phyloP scores from a whole-genome alignment of 805 yeast genomes.

The Ogataea ganodermae region DNA sequence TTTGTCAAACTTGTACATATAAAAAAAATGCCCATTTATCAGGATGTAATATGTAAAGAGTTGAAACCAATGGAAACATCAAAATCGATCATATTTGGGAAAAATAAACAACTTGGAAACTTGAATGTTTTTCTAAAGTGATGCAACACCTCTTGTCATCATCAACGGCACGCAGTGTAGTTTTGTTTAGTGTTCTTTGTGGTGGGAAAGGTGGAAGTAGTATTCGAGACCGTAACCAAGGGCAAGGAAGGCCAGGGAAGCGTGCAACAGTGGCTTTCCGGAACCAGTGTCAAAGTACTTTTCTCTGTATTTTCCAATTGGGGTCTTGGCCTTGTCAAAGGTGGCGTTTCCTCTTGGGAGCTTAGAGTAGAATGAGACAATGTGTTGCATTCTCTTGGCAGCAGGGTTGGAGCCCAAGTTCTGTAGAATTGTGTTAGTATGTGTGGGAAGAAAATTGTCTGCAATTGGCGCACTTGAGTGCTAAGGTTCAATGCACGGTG shows the following conservation, averaged over 20 bases:
- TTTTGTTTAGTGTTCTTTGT: slow-evolving; percentile 46
- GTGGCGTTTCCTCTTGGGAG: slow-evolving; percentile 94
- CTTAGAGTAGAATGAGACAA: slow-evolving; percentile 92
- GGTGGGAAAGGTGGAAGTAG: slow-evolving; percentile 81
- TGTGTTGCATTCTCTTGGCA: slow-evolving; percentile 94
- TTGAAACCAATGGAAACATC: neutral
- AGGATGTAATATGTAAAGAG: neutral
- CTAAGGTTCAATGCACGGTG: neutral
- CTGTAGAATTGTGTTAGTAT: slow-evolving; percentile 38
- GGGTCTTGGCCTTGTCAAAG: slow-evolving; percentile 65
- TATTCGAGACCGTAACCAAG: slow-evolving; percentile 92
- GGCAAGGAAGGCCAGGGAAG: slow-evolving; percentile 64
- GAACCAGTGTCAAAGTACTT: slow-evolving; percentile 83
- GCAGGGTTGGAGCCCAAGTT: slow-evolving; percentile 94
- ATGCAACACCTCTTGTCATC: slow-evolving; percentile 1
- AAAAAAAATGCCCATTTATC: neutral
- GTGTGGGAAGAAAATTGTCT: neutral
- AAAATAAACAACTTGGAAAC: neutral
- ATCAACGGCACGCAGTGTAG: neutral
- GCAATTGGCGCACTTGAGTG: neutral
- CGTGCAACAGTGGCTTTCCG: slow-evolving; percentile 81
- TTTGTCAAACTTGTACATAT: neutral
- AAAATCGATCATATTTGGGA: neutral
- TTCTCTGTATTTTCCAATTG: slow-evolving; percentile 78
- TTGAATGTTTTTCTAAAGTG: neutral